Percentiles rank a stretch among this genome's conserved stretches.
phyloP scores from a whole-genome alignment of 352 stramenopile species.

The Albugo laibachii region DNA sequence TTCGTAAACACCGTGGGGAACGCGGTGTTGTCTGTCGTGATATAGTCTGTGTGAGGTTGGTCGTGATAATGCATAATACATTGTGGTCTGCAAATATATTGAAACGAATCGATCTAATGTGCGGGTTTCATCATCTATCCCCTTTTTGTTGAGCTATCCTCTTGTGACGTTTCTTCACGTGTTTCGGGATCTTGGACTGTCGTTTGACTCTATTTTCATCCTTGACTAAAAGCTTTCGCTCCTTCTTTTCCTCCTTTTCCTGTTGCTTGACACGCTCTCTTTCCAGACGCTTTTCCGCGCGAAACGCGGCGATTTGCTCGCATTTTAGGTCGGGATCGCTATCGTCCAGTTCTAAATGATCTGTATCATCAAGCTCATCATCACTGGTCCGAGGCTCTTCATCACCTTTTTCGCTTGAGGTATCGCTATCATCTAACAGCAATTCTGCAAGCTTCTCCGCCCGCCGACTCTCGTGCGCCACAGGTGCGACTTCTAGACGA shows the following conservation, averaged over 20 bases:
- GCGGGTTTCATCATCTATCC: too few relatives aligned
- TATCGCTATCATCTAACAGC: constrained; percentile 29
- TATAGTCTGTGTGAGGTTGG: too few relatives aligned
- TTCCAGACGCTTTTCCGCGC: constrained; percentile 56
- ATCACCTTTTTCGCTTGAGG: constrained; percentile 23
- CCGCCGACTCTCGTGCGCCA: background rate
- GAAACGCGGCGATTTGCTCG: constrained; percentile 66
- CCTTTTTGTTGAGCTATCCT: constrained; percentile 86
- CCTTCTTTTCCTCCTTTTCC: constrained; percentile 70
- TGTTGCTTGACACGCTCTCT: constrained; percentile 28
- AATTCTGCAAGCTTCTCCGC: constrained; percentile 19
- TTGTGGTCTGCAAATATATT: too few relatives aligned
- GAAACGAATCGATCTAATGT: too few relatives aligned
- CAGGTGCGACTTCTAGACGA: constrained; percentile 30
- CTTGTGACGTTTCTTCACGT: constrained; percentile 96
- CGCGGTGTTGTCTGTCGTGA: too few relatives aligned
- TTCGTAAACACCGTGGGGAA: too few relatives aligned
- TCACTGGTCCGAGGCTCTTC: constrained; percentile 26
- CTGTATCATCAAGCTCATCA: constrained; percentile 17
- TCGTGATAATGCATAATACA: too few relatives aligned
- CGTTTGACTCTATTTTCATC: constrained; percentile 85
- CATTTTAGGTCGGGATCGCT: constrained; percentile 30
- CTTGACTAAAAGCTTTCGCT: constrained; percentile 92
- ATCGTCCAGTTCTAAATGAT: constrained; percentile 4
- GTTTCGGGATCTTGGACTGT: constrained; percentile 97